Base-by-base conservation (phyloP, 176 grass and related monocot species). In the Phoenix dactylifera region DNA sequence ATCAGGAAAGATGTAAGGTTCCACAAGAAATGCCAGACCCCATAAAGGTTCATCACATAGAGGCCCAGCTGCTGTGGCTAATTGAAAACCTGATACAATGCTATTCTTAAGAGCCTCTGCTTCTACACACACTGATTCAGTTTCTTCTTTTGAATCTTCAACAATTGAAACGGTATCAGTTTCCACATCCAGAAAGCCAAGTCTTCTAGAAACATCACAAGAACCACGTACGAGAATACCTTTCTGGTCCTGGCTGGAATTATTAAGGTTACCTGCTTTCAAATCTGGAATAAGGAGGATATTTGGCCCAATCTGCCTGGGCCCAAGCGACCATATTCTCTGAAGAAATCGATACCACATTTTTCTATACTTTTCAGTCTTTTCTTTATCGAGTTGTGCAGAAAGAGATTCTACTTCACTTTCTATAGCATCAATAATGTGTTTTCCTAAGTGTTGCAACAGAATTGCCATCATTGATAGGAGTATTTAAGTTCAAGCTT, bases 11-110 rank as follows among this genome's bases (percentile, higher is more conserved):
- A 96, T 74, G 60, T 87, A 90, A 50, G 86, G 72, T 17, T 90
- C 86, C 2, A 96, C 22, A 79, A 96, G 55, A 73, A 90, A 96
- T 24, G 69, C 83, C 15, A 96, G 72, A 55, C 91, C 86, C 91
- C 91, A 90, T 83, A 90, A 69, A 17, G 91, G 86, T 54, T 96
- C 86, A 58, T 96, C 91, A 65, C 91, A 96, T 63, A 96, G 77
- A 52, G 91, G 91, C 19, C 91, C 86, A 19, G 80, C 75, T 67
- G 85, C 72, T 65, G 86, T 75, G 23, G 86, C 86, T 72, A 87
- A 79, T 52, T 87, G 91, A 79, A 96, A 96, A 17, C 91, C 91
- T 26, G 83, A 96, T 35, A 96, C 68, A 48, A 96, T 65, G 57
- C 72, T 85, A 50, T 82, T 96, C 59, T 75, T 85, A 59, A 96